A percentile compares a stretch with the other conserved stretches of the same genome.
These are phyloP conservation scores for Actinomortierella ambigua DNA, from an alignment of 371 early-diverging fungal species.

Conservation along the genomic window DNA sequence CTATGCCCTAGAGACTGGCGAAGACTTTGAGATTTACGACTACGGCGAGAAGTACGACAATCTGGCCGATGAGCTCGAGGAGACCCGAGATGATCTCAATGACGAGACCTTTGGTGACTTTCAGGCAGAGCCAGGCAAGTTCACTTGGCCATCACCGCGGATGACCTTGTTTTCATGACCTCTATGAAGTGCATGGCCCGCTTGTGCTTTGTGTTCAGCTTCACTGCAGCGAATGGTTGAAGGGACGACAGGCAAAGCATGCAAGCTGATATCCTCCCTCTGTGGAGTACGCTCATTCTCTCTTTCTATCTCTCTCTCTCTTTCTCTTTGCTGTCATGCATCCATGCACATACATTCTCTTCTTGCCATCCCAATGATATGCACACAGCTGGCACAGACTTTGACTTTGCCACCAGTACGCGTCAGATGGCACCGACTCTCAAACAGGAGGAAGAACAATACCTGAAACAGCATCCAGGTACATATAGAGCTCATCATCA, in stretches of 20 bases:
- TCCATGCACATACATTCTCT: not conserved
- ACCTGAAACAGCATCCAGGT: slow-evolving; percentile 46
- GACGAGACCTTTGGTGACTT: slow-evolving; percentile 86
- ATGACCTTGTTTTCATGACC: not conserved
- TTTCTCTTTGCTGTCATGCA: not conserved
- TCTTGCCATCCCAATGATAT: not conserved
- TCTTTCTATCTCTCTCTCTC: not conserved
- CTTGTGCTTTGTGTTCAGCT: not conserved
- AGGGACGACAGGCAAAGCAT: no score
- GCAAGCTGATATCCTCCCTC: no score
- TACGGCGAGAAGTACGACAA: slow-evolving; percentile 49
- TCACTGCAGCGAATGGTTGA: no score
- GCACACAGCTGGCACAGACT: slow-evolving; percentile 60
- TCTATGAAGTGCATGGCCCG: not conserved
- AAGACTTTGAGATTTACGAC: slow-evolving; percentile 49
- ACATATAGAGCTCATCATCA: not conserved
- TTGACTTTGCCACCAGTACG: slow-evolving; percentile 75
- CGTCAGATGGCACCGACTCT: slow-evolving; percentile 54
- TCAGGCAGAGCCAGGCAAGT: slow-evolving; percentile 54
- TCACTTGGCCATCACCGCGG: not conserved
- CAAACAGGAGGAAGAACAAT: slow-evolving; percentile 61
- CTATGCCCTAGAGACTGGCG: slow-evolving; percentile 47
- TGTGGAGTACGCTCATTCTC: not conserved
- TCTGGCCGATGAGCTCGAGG: slow-evolving; percentile 59
- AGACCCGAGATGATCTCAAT: slow-evolving; percentile 80